Evolutionary conservation across 2,329 filamentous ascomycete species (phyloP).

Genomic region (Sporothrix curviconia): DNA sequence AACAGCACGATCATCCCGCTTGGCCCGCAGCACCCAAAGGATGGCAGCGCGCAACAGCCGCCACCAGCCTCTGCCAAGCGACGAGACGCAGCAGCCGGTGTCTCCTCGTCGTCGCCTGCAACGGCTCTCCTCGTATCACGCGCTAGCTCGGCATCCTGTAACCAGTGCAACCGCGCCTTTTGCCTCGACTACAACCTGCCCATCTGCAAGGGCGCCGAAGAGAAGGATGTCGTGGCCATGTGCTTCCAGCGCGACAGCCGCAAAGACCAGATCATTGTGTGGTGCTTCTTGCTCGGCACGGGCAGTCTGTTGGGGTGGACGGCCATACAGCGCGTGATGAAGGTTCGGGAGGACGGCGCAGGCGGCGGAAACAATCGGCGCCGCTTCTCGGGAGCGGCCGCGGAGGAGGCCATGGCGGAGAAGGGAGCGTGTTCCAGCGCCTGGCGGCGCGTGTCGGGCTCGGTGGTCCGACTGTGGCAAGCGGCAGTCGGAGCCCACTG

Average conservation of each 20-base stretch:
- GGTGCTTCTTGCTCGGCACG: slow-evolving; percentile 56
- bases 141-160: slow-evolving; percentile 43
- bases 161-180: slow-evolving; percentile 59
- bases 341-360: slow-evolving; percentile 29
- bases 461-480: neutral
- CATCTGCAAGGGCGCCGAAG: slow-evolving; percentile 56
- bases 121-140: slow-evolving; percentile 19
- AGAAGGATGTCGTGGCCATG: slow-evolving; percentile 55
- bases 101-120: slow-evolving; percentile 18
- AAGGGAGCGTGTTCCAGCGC: neutral
- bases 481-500: slow-evolving; percentile 2
- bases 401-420: neutral
- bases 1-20: slow-evolving; percentile 62
- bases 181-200: slow-evolving; percentile 55
- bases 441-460: slow-evolving; percentile 6
- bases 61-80: too few relatives aligned
- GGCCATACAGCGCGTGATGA: slow-evolving; percentile 42
- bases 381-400: neutral
- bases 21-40: slow-evolving; percentile 36
- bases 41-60: slow-evolving; percentile 20
- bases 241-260: slow-evolving; percentile 62
- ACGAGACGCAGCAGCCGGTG: slow-evolving; percentile 21
- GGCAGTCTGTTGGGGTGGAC: slow-evolving; percentile 55
- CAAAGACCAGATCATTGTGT: slow-evolving; percentile 61
- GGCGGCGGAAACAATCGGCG: neutral